Evolutionary conservation across 129 eudicot species (phyloP), one percentile per base, ranked within the genome.

Genomic region (Artemisia annua): DNA sequence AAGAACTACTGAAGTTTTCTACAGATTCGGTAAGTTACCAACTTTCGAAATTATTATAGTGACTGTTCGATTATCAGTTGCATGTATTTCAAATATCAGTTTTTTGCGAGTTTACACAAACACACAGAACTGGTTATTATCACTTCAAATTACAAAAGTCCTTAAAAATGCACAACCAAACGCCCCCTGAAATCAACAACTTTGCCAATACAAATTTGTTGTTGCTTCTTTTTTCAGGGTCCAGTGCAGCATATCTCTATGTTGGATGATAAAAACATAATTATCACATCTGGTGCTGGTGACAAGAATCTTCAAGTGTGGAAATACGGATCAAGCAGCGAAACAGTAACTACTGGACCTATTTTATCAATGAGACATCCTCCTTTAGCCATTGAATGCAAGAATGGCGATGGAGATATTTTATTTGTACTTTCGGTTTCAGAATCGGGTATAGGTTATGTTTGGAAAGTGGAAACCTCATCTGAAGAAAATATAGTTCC

Each of bases 381-480:
- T 62, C 83, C 91, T n/a, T 15, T 78, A 46, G 48, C 82, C 5
- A 16, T 86, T 7, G 84, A 86, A 58, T 78, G 91, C 80, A 83
- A 57, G 74, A 86, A 72, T 52, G 82, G 24, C 59, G 48, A 73
- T 43, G 84, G 70, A 63, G 84, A 86, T 46, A 82, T 65, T 72
- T 46, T 83, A 49, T 39, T 78, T 30, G 82, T 86, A 58, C 84
- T 83, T 12, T 78, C 91, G n/a, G 82, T 81, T 67, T 83, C 86
- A 14, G 91, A 83, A 22, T 57, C 76, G 4, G 88, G 88, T 53
- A 70, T 78, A 11, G 75, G 74, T 26, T 86, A 86, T 75, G 53
- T 86, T 49, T 86, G 91, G 91, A 80, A 65, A 78, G 64, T 86
- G 67, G 64, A 78, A 49, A 66, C 69, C 43, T 19, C 59, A 51